Evolutionary conservation across 768 basidiomycete genomes (phyloP).

Genomic region (Suillus americanus): DNA sequence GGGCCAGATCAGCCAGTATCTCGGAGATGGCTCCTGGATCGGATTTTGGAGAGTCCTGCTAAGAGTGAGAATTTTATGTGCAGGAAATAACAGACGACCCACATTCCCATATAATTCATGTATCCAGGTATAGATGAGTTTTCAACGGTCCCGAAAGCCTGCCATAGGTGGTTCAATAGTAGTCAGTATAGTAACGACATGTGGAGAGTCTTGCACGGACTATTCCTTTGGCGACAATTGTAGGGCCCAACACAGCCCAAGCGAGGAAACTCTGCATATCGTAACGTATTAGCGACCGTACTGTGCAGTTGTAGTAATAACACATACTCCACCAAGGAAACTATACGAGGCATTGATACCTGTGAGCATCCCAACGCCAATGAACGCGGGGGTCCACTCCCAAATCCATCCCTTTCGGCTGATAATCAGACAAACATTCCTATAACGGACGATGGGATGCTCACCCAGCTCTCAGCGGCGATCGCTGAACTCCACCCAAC

Average conservation of each 20-base stretch:
- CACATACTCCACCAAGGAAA: constrained; percentile 42
- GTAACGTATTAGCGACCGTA: constrained; percentile 4
- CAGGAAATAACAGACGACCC: background rate
- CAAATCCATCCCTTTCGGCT: constrained; percentile 12
- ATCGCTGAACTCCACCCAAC: constrained; percentile 59
- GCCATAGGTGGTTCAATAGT: background rate
- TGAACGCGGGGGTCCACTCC: constrained; percentile 49
- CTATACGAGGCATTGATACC: constrained; percentile 55
- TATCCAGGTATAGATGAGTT: constrained; percentile 8
- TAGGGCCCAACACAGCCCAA: constrained; percentile 60
- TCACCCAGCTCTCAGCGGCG: constrained; percentile 54
- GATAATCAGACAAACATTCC: background rate
- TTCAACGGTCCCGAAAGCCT: constrained; percentile 6
- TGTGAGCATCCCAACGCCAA: constrained; percentile 55
- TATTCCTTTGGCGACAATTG: constrained; percentile 50
- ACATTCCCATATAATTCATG: constrained; percentile 13
- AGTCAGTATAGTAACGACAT: background rate
- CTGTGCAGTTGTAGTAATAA: constrained; percentile 3
- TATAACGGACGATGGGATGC: constrained; percentile 6
- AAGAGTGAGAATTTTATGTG: background rate
- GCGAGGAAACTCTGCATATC: constrained; percentile 47
- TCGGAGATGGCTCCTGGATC: constrained; percentile 44
- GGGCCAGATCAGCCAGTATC: constrained; percentile 48
- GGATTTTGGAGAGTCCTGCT: constrained; percentile 41
- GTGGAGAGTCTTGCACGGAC: background rate